A percentile compares a stretch with the other conserved stretches of the same genome.
These are phyloP conservation scores for Avicennia marina DNA, from an alignment of 257 asterid species.

Conservation along the genomic window DNA sequence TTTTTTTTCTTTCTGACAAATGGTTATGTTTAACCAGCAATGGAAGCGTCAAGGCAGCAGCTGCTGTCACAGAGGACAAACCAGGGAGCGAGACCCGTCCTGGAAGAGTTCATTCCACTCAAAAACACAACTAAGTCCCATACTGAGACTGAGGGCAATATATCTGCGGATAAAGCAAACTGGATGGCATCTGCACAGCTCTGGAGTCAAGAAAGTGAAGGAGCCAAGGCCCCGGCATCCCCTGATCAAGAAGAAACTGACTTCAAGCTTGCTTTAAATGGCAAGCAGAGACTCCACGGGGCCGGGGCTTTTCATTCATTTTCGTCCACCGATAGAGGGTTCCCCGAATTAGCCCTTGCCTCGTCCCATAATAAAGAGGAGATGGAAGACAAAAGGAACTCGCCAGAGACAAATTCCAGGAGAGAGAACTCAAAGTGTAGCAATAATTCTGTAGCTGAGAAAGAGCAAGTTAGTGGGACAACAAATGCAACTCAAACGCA, in stretches of 20 bases:
- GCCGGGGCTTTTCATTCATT: slow-evolving; percentile 74
- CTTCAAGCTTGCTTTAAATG: slow-evolving; percentile 42
- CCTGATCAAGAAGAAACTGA: slow-evolving; percentile 35
- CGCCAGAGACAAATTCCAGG: slow-evolving; percentile 22
- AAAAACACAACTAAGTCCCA: slow-evolving; percentile 29
- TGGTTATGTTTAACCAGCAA: slow-evolving; percentile 38
- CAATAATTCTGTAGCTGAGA: slow-evolving; percentile 16
- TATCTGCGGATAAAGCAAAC: slow-evolving; percentile 61
- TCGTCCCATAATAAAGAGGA: slow-evolving; percentile 54
- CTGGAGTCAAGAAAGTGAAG: slow-evolving; percentile 73
- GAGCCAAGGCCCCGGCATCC: slow-evolving; percentile 15
- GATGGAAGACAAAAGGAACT: slow-evolving; percentile 38
- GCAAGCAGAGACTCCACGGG: slow-evolving; percentile 36
- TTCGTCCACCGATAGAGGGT: slow-evolving; percentile 20
- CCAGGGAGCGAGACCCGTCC: slow-evolving; percentile 55
- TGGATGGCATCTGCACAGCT: slow-evolving; percentile 97
- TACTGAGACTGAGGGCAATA: slow-evolving; percentile 21
- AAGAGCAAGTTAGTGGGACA: slow-evolving; percentile 25
- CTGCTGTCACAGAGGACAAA: slow-evolving; percentile 49
- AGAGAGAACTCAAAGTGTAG: slow-evolving; percentile 33
- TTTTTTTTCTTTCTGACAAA: too few relatives aligned
- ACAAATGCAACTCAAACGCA: slow-evolving; percentile 43
- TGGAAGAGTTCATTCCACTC: slow-evolving; percentile 88
- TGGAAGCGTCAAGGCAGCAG: slow-evolving; percentile 89
- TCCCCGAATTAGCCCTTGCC: slow-evolving; percentile 76